These are phyloP conservation scores for Zygnema circumcarinatum DNA, from an alignment of 139 green algal genomes.

Conservation along the genomic window DNA sequence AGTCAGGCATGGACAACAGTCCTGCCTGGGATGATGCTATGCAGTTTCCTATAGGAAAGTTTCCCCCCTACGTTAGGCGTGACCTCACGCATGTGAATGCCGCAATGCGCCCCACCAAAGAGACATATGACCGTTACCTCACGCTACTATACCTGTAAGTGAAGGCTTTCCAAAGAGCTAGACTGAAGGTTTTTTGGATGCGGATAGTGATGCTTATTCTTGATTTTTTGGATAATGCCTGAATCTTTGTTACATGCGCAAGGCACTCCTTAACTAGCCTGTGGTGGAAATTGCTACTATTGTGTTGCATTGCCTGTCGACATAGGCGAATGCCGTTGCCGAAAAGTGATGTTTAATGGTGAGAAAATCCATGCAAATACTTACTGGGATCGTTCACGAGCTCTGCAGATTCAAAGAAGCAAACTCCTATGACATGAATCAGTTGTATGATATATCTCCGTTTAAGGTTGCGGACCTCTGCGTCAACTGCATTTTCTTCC, in stretches of 20 bases:
- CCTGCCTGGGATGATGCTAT: slow-evolving; percentile 51
- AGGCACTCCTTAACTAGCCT: too few relatives aligned
- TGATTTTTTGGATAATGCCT: too few relatives aligned
- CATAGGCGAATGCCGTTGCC: too few relatives aligned
- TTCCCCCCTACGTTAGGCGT: slow-evolving; percentile 29
- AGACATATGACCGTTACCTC: slow-evolving; percentile 56
- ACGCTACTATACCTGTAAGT: slow-evolving; percentile 53
- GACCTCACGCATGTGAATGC: slow-evolving; percentile 53
- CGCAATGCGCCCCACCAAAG: slow-evolving; percentile 49
- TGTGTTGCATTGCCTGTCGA: too few relatives aligned
- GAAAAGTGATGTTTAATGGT: too few relatives aligned
- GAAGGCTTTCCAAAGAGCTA: too few relatives aligned
- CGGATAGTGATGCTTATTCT: too few relatives aligned
- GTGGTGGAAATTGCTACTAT: too few relatives aligned
- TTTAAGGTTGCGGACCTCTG: slow-evolving; percentile 55
- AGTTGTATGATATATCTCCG: slow-evolving; percentile 49
- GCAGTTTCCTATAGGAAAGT: slow-evolving; percentile 33
- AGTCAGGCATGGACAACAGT: slow-evolving; percentile 56
- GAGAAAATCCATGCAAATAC: too few relatives aligned
- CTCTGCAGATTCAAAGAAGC: slow-evolving; percentile 47
- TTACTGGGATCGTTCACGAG: too few relatives aligned
- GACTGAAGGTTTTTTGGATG: too few relatives aligned
- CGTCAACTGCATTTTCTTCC: slow-evolving; percentile 55
- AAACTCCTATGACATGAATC: slow-evolving; percentile 49
- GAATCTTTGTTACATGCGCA: too few relatives aligned